Evolutionary conservation across 805 yeast genomes (phyloP).

Genomic region (Scheffersomyces coipomensis): DNA sequence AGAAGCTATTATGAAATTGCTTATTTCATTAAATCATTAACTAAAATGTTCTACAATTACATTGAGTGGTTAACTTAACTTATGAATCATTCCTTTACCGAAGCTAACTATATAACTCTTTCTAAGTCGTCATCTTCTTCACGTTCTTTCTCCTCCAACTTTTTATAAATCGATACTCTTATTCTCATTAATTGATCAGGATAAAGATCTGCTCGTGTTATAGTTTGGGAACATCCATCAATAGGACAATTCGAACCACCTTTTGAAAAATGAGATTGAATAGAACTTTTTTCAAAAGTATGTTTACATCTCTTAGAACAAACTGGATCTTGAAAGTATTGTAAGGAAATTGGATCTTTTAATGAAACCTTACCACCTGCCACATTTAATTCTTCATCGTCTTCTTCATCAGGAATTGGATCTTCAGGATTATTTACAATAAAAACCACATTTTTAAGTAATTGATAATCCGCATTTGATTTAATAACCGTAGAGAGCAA

Average conservation of each 20-base stretch:
- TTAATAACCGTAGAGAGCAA: conserved; percentile 7
- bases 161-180: conserved; percentile 20
- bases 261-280: conserved; percentile 28
- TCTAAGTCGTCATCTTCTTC: background rate
- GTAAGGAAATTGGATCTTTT: conserved; percentile 64
- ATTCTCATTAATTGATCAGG: conserved; percentile 55
- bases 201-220: conserved; percentile 34
- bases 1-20: no score
- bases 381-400: conserved; percentile 61
- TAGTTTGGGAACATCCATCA: conserved; percentile 47
- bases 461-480: conserved; percentile 15
- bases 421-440: conserved; percentile 59
- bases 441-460: conserved; percentile 42
- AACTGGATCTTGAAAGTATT: conserved; percentile 52
- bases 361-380: conserved; percentile 72
- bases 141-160: background rate
- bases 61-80: no score
- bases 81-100: no score
- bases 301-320: conserved; percentile 59
- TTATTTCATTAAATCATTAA: no score
- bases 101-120: background rate
- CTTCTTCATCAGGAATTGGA: conserved; percentile 54
- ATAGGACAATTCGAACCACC: conserved; percentile 51
- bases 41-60: no score
- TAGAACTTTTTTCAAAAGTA: conserved; percentile 52